These are phyloP conservation scores for Leccinum sublutescens DNA, from an alignment of 768 basidiomycete genomes.

Conservation along the genomic window DNA sequence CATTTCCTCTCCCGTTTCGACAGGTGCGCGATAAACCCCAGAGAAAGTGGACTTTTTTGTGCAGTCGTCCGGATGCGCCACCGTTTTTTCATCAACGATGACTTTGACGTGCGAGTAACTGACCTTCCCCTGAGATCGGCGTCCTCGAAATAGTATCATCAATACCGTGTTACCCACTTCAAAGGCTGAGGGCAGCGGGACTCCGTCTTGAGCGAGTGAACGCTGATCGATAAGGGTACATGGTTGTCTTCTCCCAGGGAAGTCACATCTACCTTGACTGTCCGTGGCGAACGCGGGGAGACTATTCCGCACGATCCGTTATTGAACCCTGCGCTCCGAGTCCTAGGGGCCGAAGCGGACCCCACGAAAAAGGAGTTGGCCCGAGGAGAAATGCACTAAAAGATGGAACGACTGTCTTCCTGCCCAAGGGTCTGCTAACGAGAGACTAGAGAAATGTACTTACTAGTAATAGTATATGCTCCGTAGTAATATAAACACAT, in stretches of 20 bases:
- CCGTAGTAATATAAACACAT: constrained; percentile 27
- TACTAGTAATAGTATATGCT: no score
- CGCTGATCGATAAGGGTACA: constrained; percentile 50
- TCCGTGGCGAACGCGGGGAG: constrained; percentile 45
- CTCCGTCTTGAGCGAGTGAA: constrained; percentile 48
- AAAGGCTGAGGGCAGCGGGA: constrained; percentile 45
- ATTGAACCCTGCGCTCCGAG: constrained; percentile 46
- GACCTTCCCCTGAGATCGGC: constrained; percentile 47
- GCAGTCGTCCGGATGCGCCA: constrained; percentile 45
- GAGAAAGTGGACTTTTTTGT: constrained; percentile 49
- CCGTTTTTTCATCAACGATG: background rate
- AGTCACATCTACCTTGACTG: constrained; percentile 33
- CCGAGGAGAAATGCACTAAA: no score
- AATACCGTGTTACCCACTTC: constrained; percentile 51
- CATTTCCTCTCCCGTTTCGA: constrained; percentile 57
- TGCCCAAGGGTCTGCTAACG: no score
- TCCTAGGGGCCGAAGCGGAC: constrained; percentile 34
- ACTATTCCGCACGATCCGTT: constrained; percentile 37
- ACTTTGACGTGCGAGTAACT: background rate
- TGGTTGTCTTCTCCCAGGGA: constrained; percentile 42
- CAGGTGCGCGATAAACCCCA: constrained; percentile 60
- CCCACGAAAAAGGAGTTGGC: no score
- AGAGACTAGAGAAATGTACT: no score
- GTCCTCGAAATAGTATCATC: constrained; percentile 59
- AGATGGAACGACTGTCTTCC: no score